A percentile compares a stretch with the other conserved stretches of the same genome.
These are phyloP conservation scores for Macrophomina phaseolina DNA, from an alignment of 2,329 filamentous ascomycete genomes.

Conservation along the genomic window DNA sequence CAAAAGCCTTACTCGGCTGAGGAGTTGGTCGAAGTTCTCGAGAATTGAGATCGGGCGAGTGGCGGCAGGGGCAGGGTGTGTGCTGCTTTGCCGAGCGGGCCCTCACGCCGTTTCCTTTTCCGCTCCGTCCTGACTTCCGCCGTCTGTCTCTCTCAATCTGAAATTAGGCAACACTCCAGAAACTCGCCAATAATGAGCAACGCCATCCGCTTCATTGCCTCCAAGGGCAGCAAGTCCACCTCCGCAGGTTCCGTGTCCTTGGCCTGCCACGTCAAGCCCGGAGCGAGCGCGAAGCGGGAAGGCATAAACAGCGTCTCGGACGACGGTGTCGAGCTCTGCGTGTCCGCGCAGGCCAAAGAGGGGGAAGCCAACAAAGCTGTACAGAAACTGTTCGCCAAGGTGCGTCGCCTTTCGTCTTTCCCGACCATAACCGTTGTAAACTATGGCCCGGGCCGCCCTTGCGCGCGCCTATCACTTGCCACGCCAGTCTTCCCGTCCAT, in stretches of 20 bases:
- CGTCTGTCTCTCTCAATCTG: not conserved
- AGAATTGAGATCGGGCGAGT: too few species aligned
- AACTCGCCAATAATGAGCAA: not conserved
- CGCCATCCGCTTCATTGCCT: constrained; percentile 37
- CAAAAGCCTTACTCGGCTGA: too few species aligned
- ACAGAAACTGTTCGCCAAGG: constrained; percentile 65
- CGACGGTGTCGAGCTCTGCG: constrained; percentile 66
- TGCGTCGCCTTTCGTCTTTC: constrained; percentile 38
- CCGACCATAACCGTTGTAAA: not conserved
- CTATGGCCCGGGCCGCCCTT: not conserved
- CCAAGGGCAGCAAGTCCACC: constrained; percentile 33
- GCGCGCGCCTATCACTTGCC: not conserved
- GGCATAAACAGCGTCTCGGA: constrained; percentile 64
- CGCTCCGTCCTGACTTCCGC: not conserved
- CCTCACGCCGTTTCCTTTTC: not conserved
- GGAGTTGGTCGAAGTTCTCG: too few species aligned
- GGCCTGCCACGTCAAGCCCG: constrained; percentile 71
- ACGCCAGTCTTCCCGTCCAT: not conserved
- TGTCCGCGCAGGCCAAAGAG: constrained; percentile 68
- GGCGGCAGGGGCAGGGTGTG: not conserved
- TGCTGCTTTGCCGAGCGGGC: constrained; percentile 6
- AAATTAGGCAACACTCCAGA: not conserved
- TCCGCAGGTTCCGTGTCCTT: constrained; percentile 56
- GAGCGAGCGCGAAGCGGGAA: constrained; percentile 65
- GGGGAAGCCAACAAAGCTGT: constrained; percentile 74